These are phyloP conservation scores for Rosa lucieae DNA, from an alignment of 306 rosid species.

Conservation along the genomic window DNA sequence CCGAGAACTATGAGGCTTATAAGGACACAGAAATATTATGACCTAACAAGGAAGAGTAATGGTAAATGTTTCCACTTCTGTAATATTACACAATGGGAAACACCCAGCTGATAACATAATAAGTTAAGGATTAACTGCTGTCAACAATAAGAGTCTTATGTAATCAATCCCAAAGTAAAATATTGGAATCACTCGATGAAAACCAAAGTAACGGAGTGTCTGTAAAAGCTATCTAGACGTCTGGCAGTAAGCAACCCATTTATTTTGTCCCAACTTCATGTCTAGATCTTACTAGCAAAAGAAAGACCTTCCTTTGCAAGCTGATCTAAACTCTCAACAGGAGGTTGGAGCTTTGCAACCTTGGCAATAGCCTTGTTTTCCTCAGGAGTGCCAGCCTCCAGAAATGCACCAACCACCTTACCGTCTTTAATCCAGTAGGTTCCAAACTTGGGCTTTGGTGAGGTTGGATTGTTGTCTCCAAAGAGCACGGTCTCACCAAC, in stretches of 20 bases:
- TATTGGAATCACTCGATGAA: not conserved
- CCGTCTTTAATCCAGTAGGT: constrained; percentile 95
- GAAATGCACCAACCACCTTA: constrained; percentile 73
- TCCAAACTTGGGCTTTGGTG: constrained; percentile 79
- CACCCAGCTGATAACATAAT: not conserved
- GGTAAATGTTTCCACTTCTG: not conserved
- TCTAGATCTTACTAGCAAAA: constrained; percentile 71
- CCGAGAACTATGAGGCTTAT: not conserved
- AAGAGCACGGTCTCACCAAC: constrained; percentile 84
- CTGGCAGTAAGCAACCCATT: not conserved
- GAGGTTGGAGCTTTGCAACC: constrained; percentile 74
- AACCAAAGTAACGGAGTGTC: not conserved
- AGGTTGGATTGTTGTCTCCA: constrained; percentile 71
- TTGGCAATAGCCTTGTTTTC: constrained; percentile 92
- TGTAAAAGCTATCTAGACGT: not conserved
- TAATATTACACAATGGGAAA: not conserved
- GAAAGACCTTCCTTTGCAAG: constrained; percentile 79
- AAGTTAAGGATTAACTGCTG: not conserved
- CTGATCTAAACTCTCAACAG: constrained; percentile 50
- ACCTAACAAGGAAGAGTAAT: not conserved
- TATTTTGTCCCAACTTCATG: not conserved
- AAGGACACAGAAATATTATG: too few species aligned
- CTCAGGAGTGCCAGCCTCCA: constrained; percentile 80
- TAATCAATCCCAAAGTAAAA: not conserved
- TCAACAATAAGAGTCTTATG: not conserved